These are phyloP conservation scores for Diaporthe citriasiana DNA, from an alignment of 2,329 filamentous ascomycete species.

Conservation along the genomic window DNA sequence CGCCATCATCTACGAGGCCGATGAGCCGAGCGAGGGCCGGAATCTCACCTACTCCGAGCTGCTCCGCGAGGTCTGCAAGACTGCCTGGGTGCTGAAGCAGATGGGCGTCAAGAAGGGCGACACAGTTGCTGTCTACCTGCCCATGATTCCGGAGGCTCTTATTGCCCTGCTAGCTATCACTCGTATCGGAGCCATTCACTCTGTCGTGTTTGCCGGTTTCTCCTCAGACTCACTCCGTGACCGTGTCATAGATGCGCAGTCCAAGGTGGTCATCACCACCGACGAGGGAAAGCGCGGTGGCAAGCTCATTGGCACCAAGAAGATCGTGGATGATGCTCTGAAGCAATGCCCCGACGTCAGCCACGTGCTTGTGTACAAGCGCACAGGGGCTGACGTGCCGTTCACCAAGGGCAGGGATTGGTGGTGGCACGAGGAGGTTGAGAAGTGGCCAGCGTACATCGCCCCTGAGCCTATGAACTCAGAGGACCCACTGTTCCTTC, in stretches of 20 bases:
- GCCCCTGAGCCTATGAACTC: constrained; percentile 90
- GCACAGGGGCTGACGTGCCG: constrained; percentile 92
- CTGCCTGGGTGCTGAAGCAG: constrained; percentile 89
- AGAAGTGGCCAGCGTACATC: constrained; percentile 96
- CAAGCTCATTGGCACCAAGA: constrained; percentile 98
- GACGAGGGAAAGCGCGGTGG: constrained; percentile 98
- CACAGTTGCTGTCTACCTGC: constrained; percentile 95
- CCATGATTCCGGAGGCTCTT: constrained; percentile 98
- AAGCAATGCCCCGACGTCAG: constrained; percentile 94
- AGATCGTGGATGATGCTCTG: constrained; percentile 97
- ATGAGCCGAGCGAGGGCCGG: constrained; percentile 88
- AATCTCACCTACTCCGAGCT: constrained; percentile 95
- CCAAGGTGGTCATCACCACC: constrained; percentile 94
- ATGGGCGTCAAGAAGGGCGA: constrained; percentile 98
- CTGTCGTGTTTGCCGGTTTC: constrained; percentile 97
- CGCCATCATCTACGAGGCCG: constrained; percentile 98
- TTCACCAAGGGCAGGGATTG: constrained; percentile 90
- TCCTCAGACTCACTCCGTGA: constrained; percentile 96
- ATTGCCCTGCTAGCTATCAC: constrained; percentile 91
- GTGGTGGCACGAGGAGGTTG: constrained; percentile 99
- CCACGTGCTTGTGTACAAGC: constrained; percentile 92
- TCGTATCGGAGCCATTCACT: constrained; percentile 96
- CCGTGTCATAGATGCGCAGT: constrained; percentile 90
- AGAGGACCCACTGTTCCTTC: constrained; percentile 95
- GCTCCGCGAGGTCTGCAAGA: constrained; percentile 88